These are phyloP conservation scores for Dichotomocladium elegans DNA, from an alignment of 371 early-diverging fungal genomes.

Conservation along the genomic window DNA sequence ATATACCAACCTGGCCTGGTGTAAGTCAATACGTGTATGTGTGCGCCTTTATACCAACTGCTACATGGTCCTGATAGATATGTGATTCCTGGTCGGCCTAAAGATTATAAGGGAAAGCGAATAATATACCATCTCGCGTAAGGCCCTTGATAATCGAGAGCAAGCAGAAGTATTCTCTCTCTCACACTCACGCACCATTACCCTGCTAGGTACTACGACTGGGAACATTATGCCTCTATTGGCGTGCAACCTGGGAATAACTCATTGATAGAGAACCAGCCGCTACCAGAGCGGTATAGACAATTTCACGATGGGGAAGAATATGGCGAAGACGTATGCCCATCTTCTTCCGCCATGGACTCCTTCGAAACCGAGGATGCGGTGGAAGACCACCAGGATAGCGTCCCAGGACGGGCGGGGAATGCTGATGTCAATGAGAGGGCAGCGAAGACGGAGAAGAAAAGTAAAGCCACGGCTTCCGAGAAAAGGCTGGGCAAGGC, in stretches of 20 bases:
- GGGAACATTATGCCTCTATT: constrained; percentile 85
- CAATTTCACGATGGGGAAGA: neutral
- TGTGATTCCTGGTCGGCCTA: constrained; percentile 60
- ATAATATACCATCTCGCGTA: constrained; percentile 72
- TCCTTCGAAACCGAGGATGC: too few species aligned
- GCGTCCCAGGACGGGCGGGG: too few species aligned
- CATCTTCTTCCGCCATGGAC: too few species aligned
- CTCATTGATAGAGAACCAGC: constrained; percentile 64
- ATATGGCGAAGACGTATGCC: neutral
- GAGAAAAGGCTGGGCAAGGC: too few species aligned
- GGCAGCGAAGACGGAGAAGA: too few species aligned
- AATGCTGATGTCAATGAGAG: too few species aligned
- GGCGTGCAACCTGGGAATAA: too few species aligned
- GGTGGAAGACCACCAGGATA: too few species aligned
- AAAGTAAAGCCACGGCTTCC: too few species aligned
- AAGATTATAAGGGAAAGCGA: constrained; percentile 31
- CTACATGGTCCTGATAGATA: constrained; percentile 31
- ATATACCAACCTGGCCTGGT: constrained; percentile 79
- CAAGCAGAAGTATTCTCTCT: neutral
- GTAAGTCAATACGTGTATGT: constrained; percentile 11
- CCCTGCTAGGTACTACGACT: constrained; percentile 62
- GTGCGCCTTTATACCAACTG: neutral
- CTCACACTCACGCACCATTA: neutral
- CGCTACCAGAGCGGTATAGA: constrained; percentile 37
- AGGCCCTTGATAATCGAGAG: neutral